Percentiles rank a stretch among this genome's conserved stretches.
These are phyloP conservation scores for Tolypocladium ophioglossoides DNA, from an alignment of 2,329 filamentous ascomycete species.

Conservation along the genomic window DNA sequence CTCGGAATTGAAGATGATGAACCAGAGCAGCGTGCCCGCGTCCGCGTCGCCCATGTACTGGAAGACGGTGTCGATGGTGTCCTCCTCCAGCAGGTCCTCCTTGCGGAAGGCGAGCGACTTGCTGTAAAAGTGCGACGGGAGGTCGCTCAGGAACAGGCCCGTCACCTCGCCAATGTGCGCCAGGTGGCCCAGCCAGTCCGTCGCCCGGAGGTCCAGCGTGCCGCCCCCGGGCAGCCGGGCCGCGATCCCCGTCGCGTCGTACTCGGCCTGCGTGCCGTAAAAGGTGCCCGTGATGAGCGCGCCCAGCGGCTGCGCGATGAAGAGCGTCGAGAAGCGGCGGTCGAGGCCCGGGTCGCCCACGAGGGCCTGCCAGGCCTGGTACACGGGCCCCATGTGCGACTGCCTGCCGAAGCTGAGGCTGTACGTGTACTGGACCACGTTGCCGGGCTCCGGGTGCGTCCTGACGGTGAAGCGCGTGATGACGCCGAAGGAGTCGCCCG, in stretches of 20 bases:
- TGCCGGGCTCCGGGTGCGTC: constrained; percentile 44
- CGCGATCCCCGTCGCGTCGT: constrained; percentile 37
- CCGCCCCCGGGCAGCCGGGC: constrained; percentile 32
- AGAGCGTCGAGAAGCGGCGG: constrained; percentile 45
- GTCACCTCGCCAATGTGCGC: constrained; percentile 39
- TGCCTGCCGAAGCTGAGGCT: constrained; percentile 38
- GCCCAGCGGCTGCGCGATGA: constrained; percentile 42
- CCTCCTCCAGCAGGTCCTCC: constrained; percentile 34
- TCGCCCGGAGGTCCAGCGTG: constrained; percentile 33
- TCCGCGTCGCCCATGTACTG: constrained; percentile 37
- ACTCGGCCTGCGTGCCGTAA: constrained; percentile 49
- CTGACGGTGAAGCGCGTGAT: constrained; percentile 45
- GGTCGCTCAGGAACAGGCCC: constrained; percentile 33
- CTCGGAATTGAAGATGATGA: constrained; percentile 50
- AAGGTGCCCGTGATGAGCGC: constrained; percentile 49
- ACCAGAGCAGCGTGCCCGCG: constrained; percentile 45
- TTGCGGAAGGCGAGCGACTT: constrained; percentile 45
- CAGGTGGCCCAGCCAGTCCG: constrained; percentile 53
- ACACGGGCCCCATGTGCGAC: constrained; percentile 35
- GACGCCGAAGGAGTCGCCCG: constrained; percentile 45
- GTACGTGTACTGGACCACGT: constrained; percentile 50
- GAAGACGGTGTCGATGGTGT: constrained; percentile 38
- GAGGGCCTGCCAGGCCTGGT: constrained; percentile 48
- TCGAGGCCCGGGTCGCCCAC: constrained; percentile 43
- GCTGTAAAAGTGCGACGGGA: constrained; percentile 41